Base-by-base conservation (phyloP, 2,329 filamentous ascomycete species). In the Aspergillus tamarii region DNA sequence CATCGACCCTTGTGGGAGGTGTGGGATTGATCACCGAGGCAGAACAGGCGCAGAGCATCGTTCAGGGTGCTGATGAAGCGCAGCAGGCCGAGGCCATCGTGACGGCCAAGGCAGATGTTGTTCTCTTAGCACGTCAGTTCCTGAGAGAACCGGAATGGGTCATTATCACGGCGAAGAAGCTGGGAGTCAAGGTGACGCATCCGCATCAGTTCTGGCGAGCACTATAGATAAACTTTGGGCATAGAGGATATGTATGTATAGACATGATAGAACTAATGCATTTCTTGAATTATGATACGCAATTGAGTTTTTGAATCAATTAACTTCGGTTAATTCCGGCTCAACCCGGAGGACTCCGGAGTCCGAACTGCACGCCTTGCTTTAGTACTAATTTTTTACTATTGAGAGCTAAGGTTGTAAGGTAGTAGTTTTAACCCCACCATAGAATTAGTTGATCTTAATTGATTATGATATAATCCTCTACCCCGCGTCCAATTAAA, bases 131-230 rank as follows among this genome's bases (percentile, higher is more conserved):
- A 0, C 77, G 84, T 50, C 84, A 86, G 66, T 86, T 86, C 64
- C 79, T 86, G 78, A 76, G 84, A 9, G 84, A 86, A 72, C 83
- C 84, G 0, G 84, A 85, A 66, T 85, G 84, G 84, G 84, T 85
- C 32, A 65, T 86, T 41, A 81, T 72, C 48, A 83, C 85, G 1
- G 84, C 83, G 10, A 82, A 80, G 74, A 77, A 80, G 68, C 64
- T 86, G 63, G 80, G 78, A 4, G 77, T 85, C 0, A 79, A 84
- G 64, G 74, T 85, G 59, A 77, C 79, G 0, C 81, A 82, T 74
- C 82, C 84, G 5, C 77, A 68, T 52, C 84, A 86, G 69, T 85
- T 84, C 67, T 64, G 69, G 7, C 69, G 77, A 32, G 75, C 60
- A 23, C 14, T 55, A 12, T 52, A 52, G 48, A 52, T 5, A 4